Conservation (phyloP, 129 eudicot species). For the Lonicera japonica region DNA sequence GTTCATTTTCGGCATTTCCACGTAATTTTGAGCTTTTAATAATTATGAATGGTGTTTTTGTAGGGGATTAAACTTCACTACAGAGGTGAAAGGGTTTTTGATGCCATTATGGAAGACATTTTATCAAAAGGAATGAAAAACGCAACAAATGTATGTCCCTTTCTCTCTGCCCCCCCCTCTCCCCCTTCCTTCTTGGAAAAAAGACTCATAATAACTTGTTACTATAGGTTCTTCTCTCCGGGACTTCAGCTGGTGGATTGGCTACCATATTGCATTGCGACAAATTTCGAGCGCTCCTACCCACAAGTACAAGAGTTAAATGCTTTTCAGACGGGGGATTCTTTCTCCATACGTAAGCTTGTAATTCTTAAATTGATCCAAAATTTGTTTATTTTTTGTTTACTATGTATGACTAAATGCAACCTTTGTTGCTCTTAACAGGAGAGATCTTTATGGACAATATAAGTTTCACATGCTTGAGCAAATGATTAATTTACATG, state of each 20-base stretch:
- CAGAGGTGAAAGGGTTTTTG: constrained; percentile 53
- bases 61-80: constrained; percentile 51
- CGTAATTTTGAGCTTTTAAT: too few species aligned
- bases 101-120: constrained; percentile 37
- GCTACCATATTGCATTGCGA: constrained; percentile 38
- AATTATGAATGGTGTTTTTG: too few species aligned
- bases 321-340: constrained; percentile 37
- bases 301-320: constrained; percentile 22
- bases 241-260: constrained; percentile 40
- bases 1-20: too few species aligned
- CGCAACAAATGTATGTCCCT: constrained; percentile 31
- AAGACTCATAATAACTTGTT: background rate
- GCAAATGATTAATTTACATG: constrained; percentile 22
- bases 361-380: background rate
- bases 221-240: constrained; percentile 32
- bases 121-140: too few species aligned
- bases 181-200: background rate
- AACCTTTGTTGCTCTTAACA: background rate
- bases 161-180: background rate
- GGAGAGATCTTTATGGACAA: constrained; percentile 24
- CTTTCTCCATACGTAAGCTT: constrained; percentile 38
- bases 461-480: constrained; percentile 21
- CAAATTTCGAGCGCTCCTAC: constrained; percentile 21
- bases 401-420: background rate
- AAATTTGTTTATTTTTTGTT: background rate